Base-by-base conservation (phyloP, 1,284 basidiomycete species). In the Naganishia albida region DNA sequence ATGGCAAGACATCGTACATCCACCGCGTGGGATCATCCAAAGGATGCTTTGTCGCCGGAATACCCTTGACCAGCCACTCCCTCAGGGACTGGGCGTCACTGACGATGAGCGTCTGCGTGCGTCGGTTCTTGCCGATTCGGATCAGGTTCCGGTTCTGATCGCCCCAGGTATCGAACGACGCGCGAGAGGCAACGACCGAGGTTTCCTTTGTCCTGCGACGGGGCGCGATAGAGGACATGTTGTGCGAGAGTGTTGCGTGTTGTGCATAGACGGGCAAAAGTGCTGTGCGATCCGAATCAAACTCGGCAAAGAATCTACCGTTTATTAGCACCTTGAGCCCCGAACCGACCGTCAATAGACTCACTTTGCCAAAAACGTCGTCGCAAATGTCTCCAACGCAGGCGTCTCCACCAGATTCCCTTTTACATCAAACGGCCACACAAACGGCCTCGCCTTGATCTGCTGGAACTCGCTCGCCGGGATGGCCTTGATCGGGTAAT, bases 211-310 rank as follows among this genome's bases (percentile, higher is more conserved):
- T 91, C 88, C 42, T 75, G 57, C 88, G 88, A 12, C 82, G 80
- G 4, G 91, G 90, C 53, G 93, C 88, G 1, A 82, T 76, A 2
- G 93, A 93, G 75, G 93, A 93, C 70, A 86, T 84, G 15, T 88
- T 88, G 76, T 88, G 88, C 0, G 93, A 95, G 74, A 97, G 93
- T 12, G 91, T 93, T 15, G 94, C 90, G 43, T 85, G 81, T 0
- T 89, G 85, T 67, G 90, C 86, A 76, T 98, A 99, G 7, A 84
- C 91, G 52, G 88, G 83, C 42, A 85, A 72, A 7, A 96, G 83
- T 2, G 83, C 80, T 0, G 82, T 78, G 28, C 95, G 86, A 70
- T 90, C 85, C 30, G 81, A 83, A 78, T 99, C 95, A 76, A 90
- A 95, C 1, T 87, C 78, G 2, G 87, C 84, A 80, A 96, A 95